Evolutionary conservation across 2,329 filamentous ascomycete genomes (phyloP), one percentile per base, ranked within the genome.

Genomic region (Pyrenochaeta sp.): DNA sequence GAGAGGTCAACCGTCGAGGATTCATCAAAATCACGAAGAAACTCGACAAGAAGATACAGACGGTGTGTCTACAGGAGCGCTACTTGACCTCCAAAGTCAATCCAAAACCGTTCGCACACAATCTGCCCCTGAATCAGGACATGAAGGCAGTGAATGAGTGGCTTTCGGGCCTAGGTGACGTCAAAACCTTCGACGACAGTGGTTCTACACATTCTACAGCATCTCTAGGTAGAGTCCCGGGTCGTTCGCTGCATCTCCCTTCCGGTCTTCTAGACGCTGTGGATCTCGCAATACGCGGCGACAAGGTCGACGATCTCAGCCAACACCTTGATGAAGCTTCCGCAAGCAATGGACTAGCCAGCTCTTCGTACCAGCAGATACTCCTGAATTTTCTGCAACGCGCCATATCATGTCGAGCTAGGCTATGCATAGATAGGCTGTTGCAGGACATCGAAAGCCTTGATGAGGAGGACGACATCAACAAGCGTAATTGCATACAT

Each of bases 21-120:
- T 99, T 99, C 72, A 88, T 96, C 77, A 99, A 99, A 81, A 99
- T 99, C 77, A 97, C 95, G 50, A 99, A 99, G 83, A 99, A 99
- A 80, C 83, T 97, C 45, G 95, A 99, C 80, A 99, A 99, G 81
- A 97, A 96, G 80, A 87, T 97, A 2, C 85, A 90, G 1, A 85
- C 87, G 45, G 87, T 88, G 3, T 86, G 89, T 50, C 90, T 91
- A 0, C 93, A 97, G 80, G 89, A 91, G 74, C 87, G 89, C 56
- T 99, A 98, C 73, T 84, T 99, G 58, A 88, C 91, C 40, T 92
- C 92, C 46, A 97, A 96, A 80, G 94, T 99, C 56, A 92, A 97
- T 66, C 89, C 91, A 1, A 90, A 89, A 65, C 87, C 91, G 0
- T 99, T 99, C 78, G 92, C 94, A 19, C 93, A 91, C 61, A 94